phyloP scores from a whole-genome alignment of 495 filamentous ascomycete genomes.

The Pyrenopolyporus hunteri region DNA sequence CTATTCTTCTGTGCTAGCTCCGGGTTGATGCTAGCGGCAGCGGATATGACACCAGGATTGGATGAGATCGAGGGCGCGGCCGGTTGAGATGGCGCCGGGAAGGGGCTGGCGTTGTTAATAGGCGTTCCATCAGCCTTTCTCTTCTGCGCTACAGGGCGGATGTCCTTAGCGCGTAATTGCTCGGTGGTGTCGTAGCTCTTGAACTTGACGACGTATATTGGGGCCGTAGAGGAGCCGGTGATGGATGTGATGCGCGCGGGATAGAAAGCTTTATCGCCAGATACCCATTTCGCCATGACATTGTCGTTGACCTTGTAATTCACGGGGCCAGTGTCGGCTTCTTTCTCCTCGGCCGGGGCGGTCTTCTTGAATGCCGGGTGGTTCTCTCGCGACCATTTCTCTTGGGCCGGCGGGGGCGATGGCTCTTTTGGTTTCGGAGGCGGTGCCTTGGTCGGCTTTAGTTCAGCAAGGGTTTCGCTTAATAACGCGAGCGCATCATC shows the following conservation, averaged over 20 bases:
- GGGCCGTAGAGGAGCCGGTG: conserved; percentile 84
- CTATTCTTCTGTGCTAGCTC: conserved; percentile 72
- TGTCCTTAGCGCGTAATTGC: conserved; percentile 81
- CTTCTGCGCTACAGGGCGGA: conserved; percentile 83
- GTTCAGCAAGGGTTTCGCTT: conserved; percentile 79
- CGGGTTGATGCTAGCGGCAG: conserved; percentile 84
- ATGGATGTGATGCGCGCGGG: conserved; percentile 91
- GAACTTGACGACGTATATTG: conserved; percentile 93
- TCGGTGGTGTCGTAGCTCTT: conserved; percentile 87
- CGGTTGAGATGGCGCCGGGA: conserved; percentile 51
- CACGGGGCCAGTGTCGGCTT: conserved; percentile 50
- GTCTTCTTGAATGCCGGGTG: conserved; percentile 71
- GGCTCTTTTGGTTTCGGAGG: conserved; percentile 46
- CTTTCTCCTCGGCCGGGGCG: conserved; percentile 50
- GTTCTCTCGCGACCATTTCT: conserved; percentile 77
- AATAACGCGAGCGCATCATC: conserved; percentile 81
- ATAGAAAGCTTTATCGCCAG: conserved; percentile 90
- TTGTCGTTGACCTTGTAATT: conserved; percentile 87
- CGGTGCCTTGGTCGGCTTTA: conserved; percentile 64
- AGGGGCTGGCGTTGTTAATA: conserved; percentile 53
- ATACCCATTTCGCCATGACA: conserved; percentile 87
- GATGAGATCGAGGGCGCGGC: conserved; percentile 42
- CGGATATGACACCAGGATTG: conserved; percentile 76
- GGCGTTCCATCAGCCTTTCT: conserved; percentile 87
- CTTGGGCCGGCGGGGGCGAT: conserved; percentile 57